Evolutionary conservation across 305 asterid species (phyloP).

Genomic region (Fraxinus albicans): DNA sequence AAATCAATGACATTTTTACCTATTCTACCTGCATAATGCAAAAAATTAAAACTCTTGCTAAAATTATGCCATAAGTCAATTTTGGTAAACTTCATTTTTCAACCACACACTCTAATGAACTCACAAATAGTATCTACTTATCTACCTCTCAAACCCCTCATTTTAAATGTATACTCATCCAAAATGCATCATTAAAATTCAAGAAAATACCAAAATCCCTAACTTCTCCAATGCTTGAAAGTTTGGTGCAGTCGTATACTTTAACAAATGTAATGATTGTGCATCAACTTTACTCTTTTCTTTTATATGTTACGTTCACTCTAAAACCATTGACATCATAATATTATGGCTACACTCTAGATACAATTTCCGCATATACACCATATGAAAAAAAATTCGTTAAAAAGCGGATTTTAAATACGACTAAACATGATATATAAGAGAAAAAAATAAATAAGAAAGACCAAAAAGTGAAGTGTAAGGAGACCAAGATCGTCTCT

Average conservation of each 20-base stretch:
- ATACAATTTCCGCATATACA: neutral
- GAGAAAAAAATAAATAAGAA: neutral
- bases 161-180: constrained; percentile 17
- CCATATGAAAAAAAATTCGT: neutral
- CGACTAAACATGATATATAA: neutral
- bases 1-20: neutral
- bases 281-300: constrained; percentile 10
- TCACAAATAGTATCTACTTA: neutral
- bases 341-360: neutral
- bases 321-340: neutral
- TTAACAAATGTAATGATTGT: neutral
- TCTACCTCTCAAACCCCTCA: no score
- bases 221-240: constrained; percentile 12
- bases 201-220: constrained; percentile 14
- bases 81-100: neutral
- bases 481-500: neutral
- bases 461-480: neutral
- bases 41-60: neutral
- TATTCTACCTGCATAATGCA: neutral
- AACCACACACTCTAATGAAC: neutral
- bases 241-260: neutral
- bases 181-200: neutral
- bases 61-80: neutral
- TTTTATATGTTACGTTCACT: neutral
- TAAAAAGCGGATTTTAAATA: neutral